These are phyloP conservation scores for Dryas alaskensis DNA, from an alignment of 306 rosid genomes.

Conservation along the genomic window DNA sequence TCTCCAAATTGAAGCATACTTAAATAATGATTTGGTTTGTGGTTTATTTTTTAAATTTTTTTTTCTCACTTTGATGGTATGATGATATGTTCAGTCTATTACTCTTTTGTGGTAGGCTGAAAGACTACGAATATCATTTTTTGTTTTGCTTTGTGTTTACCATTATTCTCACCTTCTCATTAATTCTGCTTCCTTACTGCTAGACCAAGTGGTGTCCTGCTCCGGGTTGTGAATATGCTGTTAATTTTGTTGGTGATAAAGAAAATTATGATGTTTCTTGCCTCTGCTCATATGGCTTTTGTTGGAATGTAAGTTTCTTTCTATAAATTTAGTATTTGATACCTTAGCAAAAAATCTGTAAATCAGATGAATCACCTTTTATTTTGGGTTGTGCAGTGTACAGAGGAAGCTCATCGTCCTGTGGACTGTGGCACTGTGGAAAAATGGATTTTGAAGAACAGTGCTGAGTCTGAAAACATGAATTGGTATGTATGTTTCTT, in stretches of 20 bases:
- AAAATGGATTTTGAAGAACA: constrained; percentile 89
- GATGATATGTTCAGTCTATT: not conserved
- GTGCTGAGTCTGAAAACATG: constrained; percentile 95
- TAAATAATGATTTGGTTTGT: not conserved
- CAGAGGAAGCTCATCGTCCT: constrained; percentile 96
- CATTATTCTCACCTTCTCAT: not conserved
- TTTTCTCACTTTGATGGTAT: not conserved
- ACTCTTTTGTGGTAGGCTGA: not conserved
- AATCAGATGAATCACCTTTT: not conserved
- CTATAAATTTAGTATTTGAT: not conserved
- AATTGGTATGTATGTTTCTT: constrained; percentile 48
- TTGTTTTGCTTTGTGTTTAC: not conserved
- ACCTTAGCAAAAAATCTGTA: not conserved
- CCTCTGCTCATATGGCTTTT: constrained; percentile 75
- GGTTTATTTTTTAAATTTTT: too few relatives aligned
- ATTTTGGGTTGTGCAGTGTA: constrained; percentile 45
- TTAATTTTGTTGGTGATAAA: constrained; percentile 72
- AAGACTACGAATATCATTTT: not conserved
- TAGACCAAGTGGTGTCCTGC: constrained; percentile 94
- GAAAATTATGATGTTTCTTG: constrained; percentile 88
- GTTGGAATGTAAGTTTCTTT: constrained; percentile 68
- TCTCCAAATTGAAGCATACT: not conserved
- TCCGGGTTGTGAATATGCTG: constrained; percentile 85
- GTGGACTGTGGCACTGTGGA: constrained; percentile 88
- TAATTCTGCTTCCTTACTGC: constrained; percentile 7